Evolutionary conservation across 2,329 filamentous ascomycete species (phyloP).

Genomic region (Parastagonospora nodorum): DNA sequence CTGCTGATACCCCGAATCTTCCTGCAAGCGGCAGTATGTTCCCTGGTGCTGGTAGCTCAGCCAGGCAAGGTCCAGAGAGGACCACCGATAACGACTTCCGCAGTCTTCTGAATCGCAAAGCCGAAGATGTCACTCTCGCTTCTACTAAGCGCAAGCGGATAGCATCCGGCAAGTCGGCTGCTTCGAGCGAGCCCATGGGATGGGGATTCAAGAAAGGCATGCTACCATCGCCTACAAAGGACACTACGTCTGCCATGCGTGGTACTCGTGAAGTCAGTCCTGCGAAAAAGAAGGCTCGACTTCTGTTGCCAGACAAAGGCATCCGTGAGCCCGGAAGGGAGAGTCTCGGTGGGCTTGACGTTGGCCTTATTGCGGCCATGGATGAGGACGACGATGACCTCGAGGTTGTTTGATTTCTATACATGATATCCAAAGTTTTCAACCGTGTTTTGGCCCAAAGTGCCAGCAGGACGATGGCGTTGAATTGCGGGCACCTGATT

Average conservation of each 20-base stretch:
- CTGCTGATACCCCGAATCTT: slow-evolving; percentile 21
- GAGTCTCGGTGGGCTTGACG: slow-evolving; percentile 45
- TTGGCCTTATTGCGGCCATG: slow-evolving; percentile 44
- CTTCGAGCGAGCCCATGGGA: slow-evolving; percentile 47
- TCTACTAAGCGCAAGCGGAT: slow-evolving; percentile 52
- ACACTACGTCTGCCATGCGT: slow-evolving; percentile 25
- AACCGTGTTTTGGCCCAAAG: slow-evolving; percentile 3
- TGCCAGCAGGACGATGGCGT: slow-evolving; percentile 20
- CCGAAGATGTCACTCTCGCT: slow-evolving; percentile 48
- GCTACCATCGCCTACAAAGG: slow-evolving; percentile 42
- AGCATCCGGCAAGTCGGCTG: slow-evolving; percentile 35
- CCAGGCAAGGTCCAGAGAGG: slow-evolving; percentile 20
- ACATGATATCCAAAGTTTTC: slow-evolving; percentile 12
- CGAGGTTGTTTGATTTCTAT: slow-evolving; percentile 51
- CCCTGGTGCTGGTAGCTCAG: slow-evolving; percentile 22
- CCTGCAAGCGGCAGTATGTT: slow-evolving; percentile 22
- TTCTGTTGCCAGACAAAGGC: slow-evolving; percentile 54
- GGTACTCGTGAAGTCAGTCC: slow-evolving; percentile 43
- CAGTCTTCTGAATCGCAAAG: slow-evolving; percentile 52
- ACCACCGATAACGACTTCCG: slow-evolving; percentile 38
- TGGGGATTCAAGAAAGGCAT: slow-evolving; percentile 53
- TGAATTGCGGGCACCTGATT: slow-evolving; percentile 29
- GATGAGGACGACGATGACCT: slow-evolving; percentile 55
- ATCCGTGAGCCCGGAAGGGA: slow-evolving; percentile 57
- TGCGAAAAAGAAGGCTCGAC: slow-evolving; percentile 55